These are phyloP conservation scores for Dactylella cylindrospora DNA, from an alignment of 2,329 filamentous ascomycete species.

Conservation along the genomic window DNA sequence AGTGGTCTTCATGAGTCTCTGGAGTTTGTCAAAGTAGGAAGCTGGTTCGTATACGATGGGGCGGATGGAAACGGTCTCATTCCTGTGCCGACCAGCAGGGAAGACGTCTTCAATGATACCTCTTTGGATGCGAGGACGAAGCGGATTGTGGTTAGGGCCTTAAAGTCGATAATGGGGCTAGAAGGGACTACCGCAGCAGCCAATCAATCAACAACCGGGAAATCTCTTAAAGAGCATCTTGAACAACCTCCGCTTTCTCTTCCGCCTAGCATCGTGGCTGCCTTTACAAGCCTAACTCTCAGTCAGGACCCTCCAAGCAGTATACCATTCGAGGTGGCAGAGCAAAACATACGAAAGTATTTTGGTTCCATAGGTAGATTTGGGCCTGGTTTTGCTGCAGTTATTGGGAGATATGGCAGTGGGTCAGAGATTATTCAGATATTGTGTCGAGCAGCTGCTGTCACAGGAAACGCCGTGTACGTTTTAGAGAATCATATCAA, in stretches of 20 bases:
- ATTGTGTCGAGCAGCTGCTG: constrained; percentile 82
- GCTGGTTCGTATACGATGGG: constrained; percentile 73
- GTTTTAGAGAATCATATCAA: constrained; percentile 73
- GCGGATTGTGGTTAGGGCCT: constrained; percentile 85
- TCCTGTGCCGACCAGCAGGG: constrained; percentile 81
- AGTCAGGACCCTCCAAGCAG: constrained; percentile 61
- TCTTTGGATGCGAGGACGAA: constrained; percentile 78
- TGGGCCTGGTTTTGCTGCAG: constrained; percentile 82
- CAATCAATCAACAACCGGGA: constrained; percentile 59
- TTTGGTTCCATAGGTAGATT: constrained; percentile 83
- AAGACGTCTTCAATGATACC: constrained; percentile 83
- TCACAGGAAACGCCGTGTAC: constrained; percentile 80
- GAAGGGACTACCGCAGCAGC: constrained; percentile 62
- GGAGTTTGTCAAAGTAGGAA: constrained; percentile 89
- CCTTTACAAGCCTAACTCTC: constrained; percentile 71
- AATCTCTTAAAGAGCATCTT: constrained; percentile 61
- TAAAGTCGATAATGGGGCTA: constrained; percentile 78
- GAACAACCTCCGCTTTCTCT: constrained; percentile 62
- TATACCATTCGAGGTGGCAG: constrained; percentile 54
- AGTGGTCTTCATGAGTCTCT: constrained; percentile 85
- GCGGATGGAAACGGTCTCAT: constrained; percentile 56
- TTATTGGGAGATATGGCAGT: constrained; percentile 92
- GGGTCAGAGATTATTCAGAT: constrained; percentile 87
- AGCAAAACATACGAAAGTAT: constrained; percentile 75
- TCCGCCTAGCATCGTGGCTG: constrained; percentile 66